phyloP scores from a whole-genome alignment of 1,284 basidiomycete species.

The Boletus sp. region DNA sequence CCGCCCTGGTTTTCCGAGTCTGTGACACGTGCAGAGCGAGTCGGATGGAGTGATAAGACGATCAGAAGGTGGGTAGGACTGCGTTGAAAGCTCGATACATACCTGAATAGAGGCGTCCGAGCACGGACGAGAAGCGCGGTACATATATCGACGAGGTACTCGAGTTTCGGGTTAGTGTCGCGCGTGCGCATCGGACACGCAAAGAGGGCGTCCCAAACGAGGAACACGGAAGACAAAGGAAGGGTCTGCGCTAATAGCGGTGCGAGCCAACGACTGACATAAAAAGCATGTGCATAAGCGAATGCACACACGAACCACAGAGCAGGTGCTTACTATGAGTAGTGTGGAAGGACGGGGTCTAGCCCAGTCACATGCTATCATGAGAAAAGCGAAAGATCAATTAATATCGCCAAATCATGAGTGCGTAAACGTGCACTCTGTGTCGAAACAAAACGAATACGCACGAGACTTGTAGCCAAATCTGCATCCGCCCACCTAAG shows the following conservation, averaged over 20 bases:
- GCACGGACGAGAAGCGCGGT: constrained; percentile 62
- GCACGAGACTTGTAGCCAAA: constrained; percentile 57
- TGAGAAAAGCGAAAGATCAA: constrained; percentile 12
- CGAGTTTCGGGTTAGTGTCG: constrained; percentile 56
- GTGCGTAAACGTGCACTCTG: neutral
- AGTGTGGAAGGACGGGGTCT: constrained; percentile 70
- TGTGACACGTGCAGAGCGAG: constrained; percentile 24
- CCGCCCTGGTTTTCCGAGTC: constrained; percentile 48
- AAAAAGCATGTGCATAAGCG: neutral
- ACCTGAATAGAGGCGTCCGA: constrained; percentile 54
- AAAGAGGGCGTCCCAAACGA: constrained; percentile 70
- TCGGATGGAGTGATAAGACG: neutral
- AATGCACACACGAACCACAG: neutral
- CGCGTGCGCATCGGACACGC: constrained; percentile 53
- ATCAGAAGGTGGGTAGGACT: neutral
- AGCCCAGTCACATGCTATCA: constrained; percentile 55
- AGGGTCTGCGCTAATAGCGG: constrained; percentile 68
- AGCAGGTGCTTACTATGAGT: constrained; percentile 61
- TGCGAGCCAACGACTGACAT: constrained; percentile 67
- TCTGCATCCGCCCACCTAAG: constrained; percentile 65
- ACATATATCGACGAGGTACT: constrained; percentile 64
- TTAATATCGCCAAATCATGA: neutral
- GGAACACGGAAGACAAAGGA: constrained; percentile 54
- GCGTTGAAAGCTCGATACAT: constrained; percentile 18
- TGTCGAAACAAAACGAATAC: constrained; percentile 20